Conservation (phyloP, 139 green algal genomes). For the Astrephomene gubernaculifera region DNA sequence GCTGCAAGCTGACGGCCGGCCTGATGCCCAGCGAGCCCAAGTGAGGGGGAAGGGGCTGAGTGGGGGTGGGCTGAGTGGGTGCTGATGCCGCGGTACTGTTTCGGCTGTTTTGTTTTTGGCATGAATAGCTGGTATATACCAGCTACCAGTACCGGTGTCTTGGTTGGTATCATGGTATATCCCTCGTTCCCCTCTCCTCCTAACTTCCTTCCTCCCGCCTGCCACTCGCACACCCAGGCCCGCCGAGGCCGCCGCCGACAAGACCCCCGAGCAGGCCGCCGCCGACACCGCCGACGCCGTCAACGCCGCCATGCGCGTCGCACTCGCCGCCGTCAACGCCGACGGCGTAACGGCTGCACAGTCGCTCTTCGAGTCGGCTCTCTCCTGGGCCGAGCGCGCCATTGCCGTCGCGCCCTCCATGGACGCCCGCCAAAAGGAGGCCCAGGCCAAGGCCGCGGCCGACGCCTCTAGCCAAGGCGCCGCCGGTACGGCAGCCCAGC, state of each 20-base stretch:
- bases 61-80: background rate
- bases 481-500: slow-evolving; percentile 18
- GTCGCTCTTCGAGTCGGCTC: background rate
- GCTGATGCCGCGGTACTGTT: no score
- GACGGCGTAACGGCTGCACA: background rate
- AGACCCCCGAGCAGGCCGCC: background rate
- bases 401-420: slow-evolving; percentile 23
- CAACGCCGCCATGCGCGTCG: slow-evolving; percentile 28
- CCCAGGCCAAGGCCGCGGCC: slow-evolving; percentile 25
- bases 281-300: background rate
- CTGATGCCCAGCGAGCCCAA: slow-evolving; percentile 16
- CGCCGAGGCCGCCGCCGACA: background rate
- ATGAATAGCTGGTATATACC: no score
- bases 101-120: no score
- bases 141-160: no score
- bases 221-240: no score
- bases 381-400: slow-evolving; percentile 14
- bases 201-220: no score
- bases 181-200: no score
- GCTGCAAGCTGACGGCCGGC: slow-evolving; percentile 40
- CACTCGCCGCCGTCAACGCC: slow-evolving; percentile 41
- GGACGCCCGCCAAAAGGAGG: slow-evolving; percentile 17
- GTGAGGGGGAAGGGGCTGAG: background rate
- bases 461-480: background rate
- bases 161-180: no score